Percentiles rank a stretch among this genome's conserved stretches.
Evolutionary conservation across 495 filamentous ascomycete genomes (phyloP).

Genomic region (Glarea lozoyensis): DNA sequence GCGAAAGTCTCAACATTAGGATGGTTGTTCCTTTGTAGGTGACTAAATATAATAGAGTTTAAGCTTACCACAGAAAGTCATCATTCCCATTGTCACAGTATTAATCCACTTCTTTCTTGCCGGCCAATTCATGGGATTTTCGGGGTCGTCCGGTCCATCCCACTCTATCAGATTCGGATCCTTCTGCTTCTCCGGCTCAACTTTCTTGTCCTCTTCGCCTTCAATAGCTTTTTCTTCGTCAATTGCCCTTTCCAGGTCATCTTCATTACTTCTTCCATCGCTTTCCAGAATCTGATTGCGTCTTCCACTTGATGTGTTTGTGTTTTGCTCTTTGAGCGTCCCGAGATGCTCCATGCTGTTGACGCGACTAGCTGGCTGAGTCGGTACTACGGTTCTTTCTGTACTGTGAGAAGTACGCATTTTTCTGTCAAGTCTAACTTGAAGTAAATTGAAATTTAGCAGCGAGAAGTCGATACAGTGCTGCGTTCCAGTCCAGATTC

Average conservation of each 20-base stretch:
- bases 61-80: slow-evolving; percentile 37
- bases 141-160: slow-evolving; percentile 59
- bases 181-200: too few species aligned
- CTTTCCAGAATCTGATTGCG: slow-evolving; percentile 3
- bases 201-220: slow-evolving; percentile 3
- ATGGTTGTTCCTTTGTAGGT: background rate
- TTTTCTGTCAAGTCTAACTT: too few species aligned
- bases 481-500: too few species aligned
- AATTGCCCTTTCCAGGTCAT: slow-evolving; percentile 14
- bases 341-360: slow-evolving; percentile 8
- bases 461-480: too few species aligned
- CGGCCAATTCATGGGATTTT: slow-evolving; percentile 58
- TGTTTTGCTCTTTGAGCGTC: slow-evolving; percentile 8
- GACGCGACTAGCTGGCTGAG: slow-evolving; percentile 3
- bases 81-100: slow-evolving; percentile 46
- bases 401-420: slow-evolving; percentile 14
- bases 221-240: background rate
- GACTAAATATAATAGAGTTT: background rate
- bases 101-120: slow-evolving; percentile 49
- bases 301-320: slow-evolving; percentile 6
- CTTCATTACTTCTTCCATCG: background rate
- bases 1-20: background rate
- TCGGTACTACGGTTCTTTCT: slow-evolving; percentile 15
- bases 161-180: slow-evolving; percentile 45
- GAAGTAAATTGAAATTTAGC: too few species aligned